phyloP scores from a whole-genome alignment of 495 filamentous ascomycete genomes.

The Pyronema domesticum region DNA sequence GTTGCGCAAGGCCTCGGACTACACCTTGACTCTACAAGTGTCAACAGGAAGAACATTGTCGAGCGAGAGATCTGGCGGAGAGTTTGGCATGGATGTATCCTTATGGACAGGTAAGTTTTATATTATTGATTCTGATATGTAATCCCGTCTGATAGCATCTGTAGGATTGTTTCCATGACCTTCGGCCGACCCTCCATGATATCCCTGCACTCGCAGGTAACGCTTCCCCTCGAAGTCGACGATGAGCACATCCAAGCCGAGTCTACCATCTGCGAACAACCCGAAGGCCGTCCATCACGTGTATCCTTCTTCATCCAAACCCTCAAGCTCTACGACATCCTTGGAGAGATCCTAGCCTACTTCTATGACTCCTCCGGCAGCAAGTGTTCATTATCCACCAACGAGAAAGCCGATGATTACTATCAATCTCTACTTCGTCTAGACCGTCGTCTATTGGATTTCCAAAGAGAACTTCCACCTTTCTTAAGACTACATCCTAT shows the following conservation, averaged over 20 bases:
- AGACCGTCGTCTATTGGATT: conserved; percentile 1
- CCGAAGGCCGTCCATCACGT: conserved; percentile 4
- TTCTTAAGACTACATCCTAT: neutral
- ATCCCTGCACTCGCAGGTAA: conserved; percentile 5
- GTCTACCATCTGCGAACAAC: conserved; percentile 11
- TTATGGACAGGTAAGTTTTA: conserved; percentile 25
- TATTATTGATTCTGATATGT: neutral
- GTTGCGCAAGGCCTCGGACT: conserved; percentile 28
- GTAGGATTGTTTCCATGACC: conserved; percentile 23
- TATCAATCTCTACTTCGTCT: conserved; percentile 1
- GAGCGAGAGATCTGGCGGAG: conserved; percentile 26
- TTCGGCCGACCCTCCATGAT: conserved; percentile 27
- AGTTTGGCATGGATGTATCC: conserved; percentile 30
- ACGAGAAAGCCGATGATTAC: neutral
- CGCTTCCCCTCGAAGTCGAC: conserved; percentile 20
- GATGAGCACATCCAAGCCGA: conserved; percentile 22
- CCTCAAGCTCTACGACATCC: conserved; percentile 18
- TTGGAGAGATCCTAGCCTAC: conserved; percentile 11
- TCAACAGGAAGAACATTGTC: conserved; percentile 14
- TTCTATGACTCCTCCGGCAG: conserved; percentile 7
- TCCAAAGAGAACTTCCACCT: neutral
- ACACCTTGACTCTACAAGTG: conserved; percentile 13
- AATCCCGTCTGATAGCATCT: neutral
- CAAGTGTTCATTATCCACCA: neutral
- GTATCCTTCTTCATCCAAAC: conserved; percentile 20